A percentile compares a stretch with the other conserved stretches of the same genome.
Conservation (phyloP, 768 basidiomycete species). For the Megacollybia marginata region DNA sequence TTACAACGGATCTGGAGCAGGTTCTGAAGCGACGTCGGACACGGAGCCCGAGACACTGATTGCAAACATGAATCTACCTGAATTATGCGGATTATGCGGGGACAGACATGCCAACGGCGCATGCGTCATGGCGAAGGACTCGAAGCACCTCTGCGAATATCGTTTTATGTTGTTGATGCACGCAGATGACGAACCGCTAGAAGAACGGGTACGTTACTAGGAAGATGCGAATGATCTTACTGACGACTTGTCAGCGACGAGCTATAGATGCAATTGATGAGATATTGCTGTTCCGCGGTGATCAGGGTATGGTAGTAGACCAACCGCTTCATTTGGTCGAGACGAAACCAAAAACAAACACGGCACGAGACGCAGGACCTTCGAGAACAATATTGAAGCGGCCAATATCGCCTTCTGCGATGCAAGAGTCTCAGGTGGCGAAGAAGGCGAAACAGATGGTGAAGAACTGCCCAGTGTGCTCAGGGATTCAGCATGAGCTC, state of each 20-base stretch:
- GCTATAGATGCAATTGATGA: constrained; percentile 70
- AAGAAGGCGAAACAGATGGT: constrained; percentile 31
- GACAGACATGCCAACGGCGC: constrained; percentile 36
- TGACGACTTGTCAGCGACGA: constrained; percentile 34
- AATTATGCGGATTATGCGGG: constrained; percentile 58
- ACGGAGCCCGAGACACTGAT: not conserved
- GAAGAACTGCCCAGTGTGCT: constrained; percentile 43
- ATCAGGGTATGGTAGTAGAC: constrained; percentile 46
- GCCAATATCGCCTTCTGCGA: constrained; percentile 20
- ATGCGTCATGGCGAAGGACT: constrained; percentile 60
- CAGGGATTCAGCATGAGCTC: constrained; percentile 33
- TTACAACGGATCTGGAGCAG: constrained; percentile 23
- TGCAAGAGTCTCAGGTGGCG: constrained; percentile 16
- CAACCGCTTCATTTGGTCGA: constrained; percentile 56
- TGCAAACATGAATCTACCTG: not conserved
- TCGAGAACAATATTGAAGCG: constrained; percentile 15
- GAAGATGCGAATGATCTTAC: not conserved
- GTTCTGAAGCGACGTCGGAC: constrained; percentile 6
- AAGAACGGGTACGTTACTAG: constrained; percentile 45
- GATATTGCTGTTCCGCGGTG: constrained; percentile 47
- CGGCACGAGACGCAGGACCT: constrained; percentile 11
- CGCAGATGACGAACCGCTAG: constrained; percentile 58
- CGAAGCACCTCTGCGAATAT: constrained; percentile 63
- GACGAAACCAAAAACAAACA: constrained; percentile 8
- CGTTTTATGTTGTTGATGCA: constrained; percentile 59